Evolutionary conservation across 163 green algal genomes (phyloP).

Genomic region (Scenedesmus sp.): DNA sequence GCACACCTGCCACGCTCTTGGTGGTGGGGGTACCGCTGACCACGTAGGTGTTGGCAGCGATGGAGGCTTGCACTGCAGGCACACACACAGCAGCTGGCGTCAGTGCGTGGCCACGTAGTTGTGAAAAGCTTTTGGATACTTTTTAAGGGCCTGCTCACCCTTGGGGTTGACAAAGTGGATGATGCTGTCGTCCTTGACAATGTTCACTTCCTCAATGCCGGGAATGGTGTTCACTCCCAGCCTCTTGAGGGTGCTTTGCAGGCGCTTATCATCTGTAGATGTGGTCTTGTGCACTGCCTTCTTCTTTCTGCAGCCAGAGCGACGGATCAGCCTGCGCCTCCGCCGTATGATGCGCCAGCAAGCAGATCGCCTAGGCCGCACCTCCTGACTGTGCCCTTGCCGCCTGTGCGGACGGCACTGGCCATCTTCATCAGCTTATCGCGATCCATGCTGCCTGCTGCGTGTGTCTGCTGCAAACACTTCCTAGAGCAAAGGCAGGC

Average conservation of each 20-base stretch:
- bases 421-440: constrained; percentile 97
- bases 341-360: constrained; percentile 9
- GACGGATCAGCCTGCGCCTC: constrained; percentile 30
- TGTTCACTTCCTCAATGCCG: constrained; percentile 99
- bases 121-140: not conserved
- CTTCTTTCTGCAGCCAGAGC: constrained; percentile 91
- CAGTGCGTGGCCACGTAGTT: not conserved
- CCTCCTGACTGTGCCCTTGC: constrained; percentile 97
- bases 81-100: not conserved
- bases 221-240: constrained; percentile 99
- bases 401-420: constrained; percentile 88
- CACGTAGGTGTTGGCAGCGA: constrained; percentile 99
- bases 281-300: constrained; percentile 98
- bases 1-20: constrained; percentile 51
- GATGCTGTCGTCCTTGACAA: constrained; percentile 93
- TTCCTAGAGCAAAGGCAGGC: not conserved
- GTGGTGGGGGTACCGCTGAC: constrained; percentile 80
- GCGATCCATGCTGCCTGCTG: constrained; percentile 85
- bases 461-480: not conserved
- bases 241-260: constrained; percentile 98
- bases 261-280: constrained; percentile 96
- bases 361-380: constrained; percentile 54
- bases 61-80: constrained; percentile 97
- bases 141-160: constrained; percentile 61
- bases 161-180: constrained; percentile 98